Evolutionary conservation across 1,284 basidiomycete species (phyloP), one percentile per base, ranked within the genome.

Genomic region (Athelia psychrophila): DNA sequence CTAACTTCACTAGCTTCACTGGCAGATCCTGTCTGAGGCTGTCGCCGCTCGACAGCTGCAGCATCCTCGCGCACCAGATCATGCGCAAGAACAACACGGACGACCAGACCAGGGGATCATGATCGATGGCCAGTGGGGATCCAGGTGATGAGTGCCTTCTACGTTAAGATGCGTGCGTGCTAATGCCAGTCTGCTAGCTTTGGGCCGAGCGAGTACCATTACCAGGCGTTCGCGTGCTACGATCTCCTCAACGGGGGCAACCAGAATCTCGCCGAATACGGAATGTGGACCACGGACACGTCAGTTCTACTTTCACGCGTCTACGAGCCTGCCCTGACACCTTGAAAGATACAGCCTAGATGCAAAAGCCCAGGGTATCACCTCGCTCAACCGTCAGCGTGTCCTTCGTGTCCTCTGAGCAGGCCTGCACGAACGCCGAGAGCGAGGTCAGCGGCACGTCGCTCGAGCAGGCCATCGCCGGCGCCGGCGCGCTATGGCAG

Each of bases 181-280:
- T 24, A 18, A 44, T 47, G 48, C 30, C 18, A 38, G 48, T 16
- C 40, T 27, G 27, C 22, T 44, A 87, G 84, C 62, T 87, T 84
- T 55, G 84, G 84, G 3, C 84, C 84, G 35, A 64, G 69, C 9
- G 55, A 60, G 12, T 84, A 78, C 64, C 75, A 75, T 53, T 86
- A 86, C 56, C 75, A 84, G 55, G 83, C 82, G 1, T 86, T 83
- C 56, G 83, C 84, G 3, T 87, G 84, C 60, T 86, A 84, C 57
- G 84, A 86, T 58, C 69, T 86, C 15, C 68, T 83, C 8, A 72
- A 84, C 58, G 76, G 77, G 23, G 83, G 83, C 15, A 78, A 75
- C 36, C 84, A 86, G 65, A 78, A 71, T 45, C 64, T 86, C 12
- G 74, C 73, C 59, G 81, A 86, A 61, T 86, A 75, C 54, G 84